Conservation (phyloP, 2,329 filamentous ascomycete species). For the Pseudogymnoascus destructans region DNA sequence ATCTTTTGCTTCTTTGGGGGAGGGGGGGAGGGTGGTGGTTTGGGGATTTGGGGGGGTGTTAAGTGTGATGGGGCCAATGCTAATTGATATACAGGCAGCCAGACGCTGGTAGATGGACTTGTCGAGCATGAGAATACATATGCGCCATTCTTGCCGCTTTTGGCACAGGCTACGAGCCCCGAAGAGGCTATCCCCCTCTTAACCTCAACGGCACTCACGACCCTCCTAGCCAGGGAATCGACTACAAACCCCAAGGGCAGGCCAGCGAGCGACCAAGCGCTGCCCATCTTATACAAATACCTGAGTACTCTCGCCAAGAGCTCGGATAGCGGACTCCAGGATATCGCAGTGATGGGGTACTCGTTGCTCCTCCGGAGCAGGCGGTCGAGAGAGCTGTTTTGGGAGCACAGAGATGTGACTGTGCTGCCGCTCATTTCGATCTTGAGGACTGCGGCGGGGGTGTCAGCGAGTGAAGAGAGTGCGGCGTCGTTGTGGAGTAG, state of each 20-base stretch:
- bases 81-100: conserved; percentile 47
- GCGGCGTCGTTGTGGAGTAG: conserved; percentile 49
- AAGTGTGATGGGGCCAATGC: background rate
- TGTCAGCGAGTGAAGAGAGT: conserved; percentile 50
- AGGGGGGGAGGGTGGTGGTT: background rate
- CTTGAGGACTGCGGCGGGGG: conserved; percentile 63
- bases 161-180: conserved; percentile 59
- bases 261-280: conserved; percentile 55
- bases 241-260: conserved; percentile 49
- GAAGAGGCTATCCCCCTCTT: conserved; percentile 80
- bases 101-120: conserved; percentile 63
- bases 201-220: conserved; percentile 74
- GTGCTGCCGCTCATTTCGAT: conserved; percentile 71
- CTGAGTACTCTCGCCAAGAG: conserved; percentile 73
- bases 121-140: conserved; percentile 66
- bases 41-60: background rate
- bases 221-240: conserved; percentile 55
- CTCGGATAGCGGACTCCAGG: conserved; percentile 79
- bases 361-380: conserved; percentile 69
- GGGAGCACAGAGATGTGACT: conserved; percentile 80
- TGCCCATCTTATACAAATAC: conserved; percentile 76
- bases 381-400: conserved; percentile 69
- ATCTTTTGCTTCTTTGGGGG: no score
- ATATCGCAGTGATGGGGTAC: conserved; percentile 88
- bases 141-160: conserved; percentile 69